Evolutionary conservation across 2,329 filamentous ascomycete genomes (phyloP).

Genomic region (Colletotrichum sp.): DNA sequence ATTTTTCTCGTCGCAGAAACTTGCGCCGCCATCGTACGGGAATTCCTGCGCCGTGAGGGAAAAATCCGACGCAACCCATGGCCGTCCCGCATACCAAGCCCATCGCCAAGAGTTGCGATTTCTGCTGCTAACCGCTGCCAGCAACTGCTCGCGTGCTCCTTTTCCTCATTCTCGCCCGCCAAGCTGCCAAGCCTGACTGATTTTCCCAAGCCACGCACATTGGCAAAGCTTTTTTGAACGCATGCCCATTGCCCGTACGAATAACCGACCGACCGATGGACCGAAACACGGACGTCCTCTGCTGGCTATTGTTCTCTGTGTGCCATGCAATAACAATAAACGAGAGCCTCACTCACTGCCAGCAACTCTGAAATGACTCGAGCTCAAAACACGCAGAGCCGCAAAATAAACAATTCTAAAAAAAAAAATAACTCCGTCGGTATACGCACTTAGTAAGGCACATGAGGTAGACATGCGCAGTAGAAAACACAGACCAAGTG

Average conservation of each 20-base stretch:
- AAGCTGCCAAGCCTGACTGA: conserved; percentile 9
- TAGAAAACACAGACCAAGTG: not conserved
- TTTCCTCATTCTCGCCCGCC: conserved; percentile 9
- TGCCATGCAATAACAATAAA: not conserved
- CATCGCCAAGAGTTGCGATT: conserved; percentile 6
- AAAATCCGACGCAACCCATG: not conserved
- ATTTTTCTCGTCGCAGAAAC: not conserved
- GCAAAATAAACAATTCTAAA: not conserved
- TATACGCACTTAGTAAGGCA: not conserved
- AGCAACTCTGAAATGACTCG: not conserved
- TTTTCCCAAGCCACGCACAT: conserved; percentile 12
- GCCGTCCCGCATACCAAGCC: not conserved
- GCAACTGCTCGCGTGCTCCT: conserved; percentile 19
- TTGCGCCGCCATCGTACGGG: conserved; percentile 5
- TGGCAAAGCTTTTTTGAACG: conserved; percentile 22
- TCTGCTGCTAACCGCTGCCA: conserved; percentile 8
- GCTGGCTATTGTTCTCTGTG: not conserved
- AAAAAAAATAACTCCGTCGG: not conserved
- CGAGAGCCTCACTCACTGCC: not conserved
- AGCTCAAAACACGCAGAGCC: not conserved
- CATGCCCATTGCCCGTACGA: not conserved
- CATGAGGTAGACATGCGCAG: not conserved
- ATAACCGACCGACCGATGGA: too few relatives aligned
- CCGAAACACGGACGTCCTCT: too few relatives aligned
- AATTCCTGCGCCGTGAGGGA: not conserved